Percentiles rank a stretch among this genome's conserved stretches.
phyloP scores from a whole-genome alignment of 768 basidiomycete species.

The Nevesoporus exiguus region DNA sequence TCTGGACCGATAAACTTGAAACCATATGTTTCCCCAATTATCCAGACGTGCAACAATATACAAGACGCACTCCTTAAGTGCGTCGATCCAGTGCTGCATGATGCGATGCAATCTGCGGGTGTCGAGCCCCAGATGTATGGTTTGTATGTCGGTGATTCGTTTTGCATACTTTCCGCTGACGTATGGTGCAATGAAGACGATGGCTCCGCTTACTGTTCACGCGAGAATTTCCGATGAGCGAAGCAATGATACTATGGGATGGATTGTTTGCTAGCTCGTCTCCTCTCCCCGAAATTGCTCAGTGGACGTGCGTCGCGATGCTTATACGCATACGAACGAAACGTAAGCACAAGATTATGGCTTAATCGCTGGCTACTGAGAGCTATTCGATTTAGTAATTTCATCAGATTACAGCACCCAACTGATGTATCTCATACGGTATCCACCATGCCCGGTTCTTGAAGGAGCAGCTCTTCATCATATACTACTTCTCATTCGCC shows the following conservation, averaged over 20 bases:
- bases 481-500: conserved; percentile 69
- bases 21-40: conserved; percentile 80
- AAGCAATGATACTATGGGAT: conserved; percentile 93
- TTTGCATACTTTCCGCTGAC: conserved; percentile 12
- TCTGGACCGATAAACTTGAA: conserved; percentile 44
- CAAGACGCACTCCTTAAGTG: conserved; percentile 69
- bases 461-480: conserved; percentile 48
- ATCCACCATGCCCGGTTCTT: conserved; percentile 50
- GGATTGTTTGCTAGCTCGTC: conserved; percentile 83
- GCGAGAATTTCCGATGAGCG: conserved; percentile 78
- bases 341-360: conserved; percentile 46
- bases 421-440: conserved; percentile 80
- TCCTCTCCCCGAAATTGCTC: conserved; percentile 69
- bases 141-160: conserved; percentile 56
- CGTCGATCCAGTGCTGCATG: conserved; percentile 78
- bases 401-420: conserved; percentile 84
- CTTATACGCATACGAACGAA: conserved; percentile 89
- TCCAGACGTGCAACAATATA: conserved; percentile 75
- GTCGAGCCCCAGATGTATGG: conserved; percentile 97
- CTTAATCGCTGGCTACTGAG: conserved; percentile 9
- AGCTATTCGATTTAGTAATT: conserved; percentile 53
- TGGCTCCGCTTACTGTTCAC: conserved; percentile 94
- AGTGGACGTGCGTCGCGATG: conserved; percentile 93
- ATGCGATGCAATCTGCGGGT: conserved; percentile 69
- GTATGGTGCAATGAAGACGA: conserved; percentile 49